phyloP scores from a whole-genome alignment of 306 rosid species.

The Corylus avellana region DNA sequence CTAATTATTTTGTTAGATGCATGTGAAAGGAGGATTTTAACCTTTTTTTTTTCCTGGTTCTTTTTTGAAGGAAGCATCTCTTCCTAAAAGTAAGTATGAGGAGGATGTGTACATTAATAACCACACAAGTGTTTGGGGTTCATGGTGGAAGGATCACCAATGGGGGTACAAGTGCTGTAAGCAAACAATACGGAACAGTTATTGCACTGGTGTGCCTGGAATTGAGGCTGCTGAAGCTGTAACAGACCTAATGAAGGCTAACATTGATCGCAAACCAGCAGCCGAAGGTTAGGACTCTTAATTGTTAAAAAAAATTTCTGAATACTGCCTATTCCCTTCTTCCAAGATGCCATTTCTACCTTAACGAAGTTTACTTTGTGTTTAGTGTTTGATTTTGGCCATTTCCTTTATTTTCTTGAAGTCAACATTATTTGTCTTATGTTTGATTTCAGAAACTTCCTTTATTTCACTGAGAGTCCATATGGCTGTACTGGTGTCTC shows the following conservation, averaged over 20 bases:
- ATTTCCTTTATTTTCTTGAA: background rate
- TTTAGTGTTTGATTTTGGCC: background rate
- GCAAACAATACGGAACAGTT: slow-evolving; percentile 54
- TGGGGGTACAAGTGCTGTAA: slow-evolving; percentile 73
- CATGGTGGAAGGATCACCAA: slow-evolving; percentile 81
- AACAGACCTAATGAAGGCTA: slow-evolving; percentile 57
- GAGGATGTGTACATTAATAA: slow-evolving; percentile 58
- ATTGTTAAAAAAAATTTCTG: background rate
- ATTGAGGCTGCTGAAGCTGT: slow-evolving; percentile 59
- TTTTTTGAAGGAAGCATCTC: slow-evolving; percentile 44
- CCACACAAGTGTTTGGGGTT: slow-evolving; percentile 64
- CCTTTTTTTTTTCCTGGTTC: slow-evolving; percentile 5
- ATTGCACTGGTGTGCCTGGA: slow-evolving; percentile 64
- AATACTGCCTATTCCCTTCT: background rate
- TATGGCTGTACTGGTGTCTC: background rate
- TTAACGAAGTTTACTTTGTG: background rate
- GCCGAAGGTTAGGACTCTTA: slow-evolving; percentile 38
- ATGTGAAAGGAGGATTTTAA: slow-evolving; percentile 3
- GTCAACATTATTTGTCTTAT: too few species aligned
- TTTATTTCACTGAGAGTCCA: background rate
- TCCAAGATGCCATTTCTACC: background rate
- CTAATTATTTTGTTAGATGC: background rate
- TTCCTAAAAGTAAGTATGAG: slow-evolving; percentile 56
- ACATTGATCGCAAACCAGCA: slow-evolving; percentile 61
- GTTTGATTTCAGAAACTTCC: too few species aligned